phyloP scores from a whole-genome alignment of 257 asterid species.

The Solanum boliviense region DNA sequence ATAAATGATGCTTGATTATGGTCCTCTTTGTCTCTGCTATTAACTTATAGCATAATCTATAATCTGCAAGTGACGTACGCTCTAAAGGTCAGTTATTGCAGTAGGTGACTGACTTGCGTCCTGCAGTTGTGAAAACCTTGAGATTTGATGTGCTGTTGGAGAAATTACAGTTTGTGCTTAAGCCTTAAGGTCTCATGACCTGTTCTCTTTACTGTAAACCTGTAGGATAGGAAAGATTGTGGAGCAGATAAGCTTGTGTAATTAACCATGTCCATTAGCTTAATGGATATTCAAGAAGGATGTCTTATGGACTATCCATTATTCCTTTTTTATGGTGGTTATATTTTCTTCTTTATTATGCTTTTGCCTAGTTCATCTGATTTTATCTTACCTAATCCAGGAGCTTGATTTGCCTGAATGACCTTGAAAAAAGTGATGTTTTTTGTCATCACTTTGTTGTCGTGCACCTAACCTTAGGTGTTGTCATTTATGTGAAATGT shows the following conservation, averaged over 20 bases:
- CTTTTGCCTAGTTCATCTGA: background rate
- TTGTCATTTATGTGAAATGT: background rate
- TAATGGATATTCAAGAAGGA: background rate
- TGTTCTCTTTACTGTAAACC: background rate
- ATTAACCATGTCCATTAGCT: background rate
- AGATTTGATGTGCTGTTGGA: background rate
- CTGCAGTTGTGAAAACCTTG: conserved; percentile 4
- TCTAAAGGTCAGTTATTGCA: background rate
- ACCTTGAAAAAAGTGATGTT: background rate
- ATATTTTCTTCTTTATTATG: background rate
- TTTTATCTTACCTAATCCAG: background rate
- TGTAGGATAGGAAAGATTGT: background rate
- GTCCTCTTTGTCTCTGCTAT: background rate
- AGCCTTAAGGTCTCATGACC: background rate
- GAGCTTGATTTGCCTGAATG: background rate
- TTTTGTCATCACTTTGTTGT: background rate
- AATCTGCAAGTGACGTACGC: conserved; percentile 10
- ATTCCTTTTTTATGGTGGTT: background rate
- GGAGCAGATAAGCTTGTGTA: background rate
- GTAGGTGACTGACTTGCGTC: conserved; percentile 15
- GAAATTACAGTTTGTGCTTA: background rate
- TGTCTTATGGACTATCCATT: background rate
- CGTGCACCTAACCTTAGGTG: background rate
- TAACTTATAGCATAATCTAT: background rate
- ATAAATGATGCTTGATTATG: background rate